Evolutionary conservation across 2,329 filamentous ascomycete genomes (phyloP), one percentile per base, ranked within the genome.

Genomic region (Huntiella decipiens): DNA sequence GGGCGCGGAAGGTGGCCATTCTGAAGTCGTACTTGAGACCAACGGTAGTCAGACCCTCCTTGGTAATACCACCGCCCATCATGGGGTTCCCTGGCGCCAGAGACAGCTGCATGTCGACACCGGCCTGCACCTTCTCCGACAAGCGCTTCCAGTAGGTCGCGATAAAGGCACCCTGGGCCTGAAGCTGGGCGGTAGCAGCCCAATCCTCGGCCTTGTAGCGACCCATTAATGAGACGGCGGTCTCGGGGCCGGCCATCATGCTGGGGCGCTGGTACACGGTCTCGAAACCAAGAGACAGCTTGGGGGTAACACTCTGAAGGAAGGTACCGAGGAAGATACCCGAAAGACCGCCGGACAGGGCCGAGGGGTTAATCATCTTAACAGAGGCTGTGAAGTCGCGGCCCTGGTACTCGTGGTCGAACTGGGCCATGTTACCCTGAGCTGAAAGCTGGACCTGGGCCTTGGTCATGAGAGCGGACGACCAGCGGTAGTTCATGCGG

Each of bases 11-110:
- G 43, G 85, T 91, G 46, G 84, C 91, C 66, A 86, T 83, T 59
- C 84, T 77, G 76, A 98, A 98, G 62, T 95, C 88, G 66, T 98
- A 98, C 67, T 98, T 98, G 60, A 86, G 84, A 57, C 88, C 91
- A 56, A 96, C 73, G 46, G 87, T 85, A 45, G 92, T 87, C 51
- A 84, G 73, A 47, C 91, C 91, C 63, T 98, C 87, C 63, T 86
- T 88, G 61, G 79, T 74, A 45, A 79, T 61, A 40, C 77, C 77
- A 56, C 84, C 84, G 77, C 91, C 86, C 63, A 83, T 66, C 52
- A 75, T 73, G 44, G 73, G 74, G 44, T 68, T 65, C 46, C 74
- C 70, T 22, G 74, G 69, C 31, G 77, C 77, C 54, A 94, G 80
- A 53, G 87, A 81, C 50, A 98, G 72, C 62, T 86, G 93, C 71